Percentiles rank a stretch among this genome's conserved stretches.
These are phyloP conservation scores for Metrosideros polymorpha DNA, from an alignment of 441 rosid genomes.

Conservation along the genomic window DNA sequence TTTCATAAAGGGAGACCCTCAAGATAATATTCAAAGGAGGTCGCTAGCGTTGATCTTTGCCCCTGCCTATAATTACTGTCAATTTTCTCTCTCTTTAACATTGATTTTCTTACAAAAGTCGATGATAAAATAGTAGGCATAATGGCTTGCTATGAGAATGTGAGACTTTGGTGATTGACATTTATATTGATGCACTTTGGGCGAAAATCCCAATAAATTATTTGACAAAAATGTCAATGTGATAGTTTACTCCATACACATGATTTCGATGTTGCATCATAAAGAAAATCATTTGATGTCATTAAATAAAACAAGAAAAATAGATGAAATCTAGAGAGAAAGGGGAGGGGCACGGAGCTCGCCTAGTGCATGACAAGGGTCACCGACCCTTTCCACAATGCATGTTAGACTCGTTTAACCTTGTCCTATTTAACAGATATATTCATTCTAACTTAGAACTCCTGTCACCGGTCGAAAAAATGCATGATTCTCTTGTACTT, in stretches of 20 bases:
- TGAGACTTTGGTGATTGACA: neutral
- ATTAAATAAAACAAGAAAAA: no score
- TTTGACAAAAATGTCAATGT: neutral
- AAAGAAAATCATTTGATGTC: neutral
- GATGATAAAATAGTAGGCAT: neutral
- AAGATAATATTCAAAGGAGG: neutral
- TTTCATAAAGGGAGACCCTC: rapidly evolving
- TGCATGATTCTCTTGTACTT: no score
- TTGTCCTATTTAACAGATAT: no score
- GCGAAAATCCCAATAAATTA: neutral
- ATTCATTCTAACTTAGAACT: no score
- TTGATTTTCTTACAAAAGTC: neutral
- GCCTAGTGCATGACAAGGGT: neutral
- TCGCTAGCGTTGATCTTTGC: rapidly evolving
- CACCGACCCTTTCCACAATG: neutral
- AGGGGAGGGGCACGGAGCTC: neutral
- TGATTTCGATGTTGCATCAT: no score
- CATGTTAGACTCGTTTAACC: neutral
- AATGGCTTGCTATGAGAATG: neutral
- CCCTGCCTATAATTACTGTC: rapidly evolving
- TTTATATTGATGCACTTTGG: rapidly evolving
- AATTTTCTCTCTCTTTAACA: neutral
- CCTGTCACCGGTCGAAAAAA: no score
- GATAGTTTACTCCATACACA: no score
- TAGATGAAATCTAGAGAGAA: no score